These are phyloP conservation scores for Sporothrix curviconia DNA, from an alignment of 2,329 filamentous ascomycete genomes.

Conservation along the genomic window DNA sequence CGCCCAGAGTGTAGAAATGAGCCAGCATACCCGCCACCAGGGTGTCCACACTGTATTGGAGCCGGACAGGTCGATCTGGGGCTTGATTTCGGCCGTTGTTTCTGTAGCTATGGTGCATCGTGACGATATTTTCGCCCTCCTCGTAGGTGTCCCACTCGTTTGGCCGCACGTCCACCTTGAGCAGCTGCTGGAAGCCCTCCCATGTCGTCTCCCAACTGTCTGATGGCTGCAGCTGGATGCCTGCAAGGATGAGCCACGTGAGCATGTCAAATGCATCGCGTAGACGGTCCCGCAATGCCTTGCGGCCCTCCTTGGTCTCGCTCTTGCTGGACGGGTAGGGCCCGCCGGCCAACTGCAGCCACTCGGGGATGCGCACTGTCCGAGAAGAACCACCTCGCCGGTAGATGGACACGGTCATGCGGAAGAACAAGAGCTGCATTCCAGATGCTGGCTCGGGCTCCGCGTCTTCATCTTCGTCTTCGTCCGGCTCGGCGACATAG, in stretches of 20 bases:
- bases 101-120: not conserved
- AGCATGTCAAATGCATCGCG: constrained; percentile 1
- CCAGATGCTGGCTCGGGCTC: too few relatives aligned
- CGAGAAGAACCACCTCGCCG: not conserved
- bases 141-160: not conserved
- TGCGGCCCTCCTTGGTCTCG: not conserved
- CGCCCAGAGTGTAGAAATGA: constrained; percentile 13
- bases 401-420: not conserved
- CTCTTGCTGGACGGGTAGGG: not conserved
- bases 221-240: not conserved
- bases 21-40: constrained; percentile 10
- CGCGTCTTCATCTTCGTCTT: too few relatives aligned
- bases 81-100: not conserved
- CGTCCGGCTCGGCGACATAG: too few relatives aligned
- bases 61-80: too few relatives aligned
- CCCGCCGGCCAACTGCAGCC: constrained; percentile 7
- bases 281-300: not conserved
- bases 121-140: not conserved
- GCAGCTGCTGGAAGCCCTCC: constrained; percentile 11
- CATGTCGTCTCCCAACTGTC: constrained; percentile 16
- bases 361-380: constrained; percentile 10
- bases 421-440: not conserved
- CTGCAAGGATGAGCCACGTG: not conserved
- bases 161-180: not conserved
- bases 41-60: constrained; percentile 1